These are phyloP conservation scores for Neckera pumila DNA, from an alignment of 225 moss, liverwort and hornwort species.

Conservation along the genomic window DNA sequence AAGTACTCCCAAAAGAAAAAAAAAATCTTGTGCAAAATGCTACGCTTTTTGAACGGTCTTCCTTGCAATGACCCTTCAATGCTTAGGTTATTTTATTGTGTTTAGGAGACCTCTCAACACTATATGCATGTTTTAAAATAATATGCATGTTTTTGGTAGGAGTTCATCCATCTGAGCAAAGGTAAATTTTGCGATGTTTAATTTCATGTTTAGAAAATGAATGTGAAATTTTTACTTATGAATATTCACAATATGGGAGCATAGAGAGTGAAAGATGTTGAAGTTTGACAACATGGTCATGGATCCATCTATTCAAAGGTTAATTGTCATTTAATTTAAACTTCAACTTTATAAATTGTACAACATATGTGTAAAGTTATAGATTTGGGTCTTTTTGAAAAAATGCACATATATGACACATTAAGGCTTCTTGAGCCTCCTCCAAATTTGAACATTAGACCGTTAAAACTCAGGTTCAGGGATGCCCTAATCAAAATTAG, in stretches of 20 bases:
- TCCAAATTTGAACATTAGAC: background rate
- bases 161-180: background rate
- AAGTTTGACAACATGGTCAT: background rate
- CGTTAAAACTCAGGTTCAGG: too few relatives aligned
- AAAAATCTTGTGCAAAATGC: too few relatives aligned
- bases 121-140: too few relatives aligned
- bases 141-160: too few relatives aligned
- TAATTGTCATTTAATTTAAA: background rate
- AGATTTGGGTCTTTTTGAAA: background rate
- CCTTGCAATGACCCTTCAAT: too few relatives aligned
- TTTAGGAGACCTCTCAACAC: too few relatives aligned
- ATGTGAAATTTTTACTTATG: background rate
- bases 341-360: background rate
- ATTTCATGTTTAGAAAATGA: background rate
- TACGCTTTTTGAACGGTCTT: too few relatives aligned
- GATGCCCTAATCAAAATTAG: too few relatives aligned
- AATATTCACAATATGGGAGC: background rate
- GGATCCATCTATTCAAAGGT: too few relatives aligned
- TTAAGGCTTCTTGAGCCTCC: too few relatives aligned
- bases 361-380: background rate
- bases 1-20: too few relatives aligned
- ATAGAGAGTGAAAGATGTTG: background rate
- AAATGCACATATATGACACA: background rate
- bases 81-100: too few relatives aligned
- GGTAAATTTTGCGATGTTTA: background rate